Base-by-base conservation (phyloP, 495 filamentous ascomycete species). In the Lentithecium fluviatile region DNA sequence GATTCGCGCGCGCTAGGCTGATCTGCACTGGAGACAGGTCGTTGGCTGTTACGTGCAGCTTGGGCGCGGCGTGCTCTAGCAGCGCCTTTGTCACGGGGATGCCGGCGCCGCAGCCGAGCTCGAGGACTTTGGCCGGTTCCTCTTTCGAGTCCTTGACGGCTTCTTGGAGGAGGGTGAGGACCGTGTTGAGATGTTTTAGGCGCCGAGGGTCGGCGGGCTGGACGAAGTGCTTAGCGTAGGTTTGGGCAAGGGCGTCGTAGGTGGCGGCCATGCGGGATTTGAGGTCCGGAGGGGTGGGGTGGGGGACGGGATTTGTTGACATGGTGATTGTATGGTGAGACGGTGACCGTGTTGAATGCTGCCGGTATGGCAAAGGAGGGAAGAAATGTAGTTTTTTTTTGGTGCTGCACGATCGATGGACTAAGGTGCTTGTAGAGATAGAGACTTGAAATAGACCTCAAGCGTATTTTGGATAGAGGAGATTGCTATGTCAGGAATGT, bases 51-150 rank as follows among this genome's bases (percentile, higher is more conserved):
- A 78, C 63, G 12, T 42, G 53, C 26, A 64, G 42, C 37, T 46
- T 21, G 11, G 37, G 25, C 8, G 49, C 54, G 0, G 58, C 29
- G 2, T 37, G 24, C 4, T 29, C 6, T 7, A 68, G 51, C 0
- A 79, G 61, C 13, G 67, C 43, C 32, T 74, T 55, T 3, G 75
- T 77, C 17, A 53, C 56, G 3, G 76, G 76, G 11, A 75, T 52
- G n/a, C 76, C 74, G 34, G 72, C 70, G 34, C 76, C 75, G 54
- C 74, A 78, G 45, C 76, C 76, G 23, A 79, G 66, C 53, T 79
- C 76, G 2, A 80, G 58, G 19, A 52, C 25, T n/a, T 32, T 68
- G 37, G 15, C 13, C 15, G 49, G 77, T 48, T 29, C 45, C 2
- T 25, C 8, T 6, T 40, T n/a, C 1, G 4, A 3, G 34, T 19